phyloP scores from a whole-genome alignment of 2,329 filamentous ascomycete genomes.

The Paracoccidioides brasiliensis region DNA sequence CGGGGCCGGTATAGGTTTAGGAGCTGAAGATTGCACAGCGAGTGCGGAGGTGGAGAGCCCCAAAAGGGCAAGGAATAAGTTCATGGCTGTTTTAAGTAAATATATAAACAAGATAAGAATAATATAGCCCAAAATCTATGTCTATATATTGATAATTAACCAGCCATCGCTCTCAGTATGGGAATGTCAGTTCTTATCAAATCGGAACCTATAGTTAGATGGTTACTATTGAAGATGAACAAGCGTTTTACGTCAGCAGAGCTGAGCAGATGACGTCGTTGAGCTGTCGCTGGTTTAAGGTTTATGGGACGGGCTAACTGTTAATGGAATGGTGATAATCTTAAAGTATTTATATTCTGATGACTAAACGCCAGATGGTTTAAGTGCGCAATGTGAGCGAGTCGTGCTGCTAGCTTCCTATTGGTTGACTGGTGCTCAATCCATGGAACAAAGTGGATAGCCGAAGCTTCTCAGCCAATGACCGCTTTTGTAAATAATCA shows the following conservation, averaged over 20 bases:
- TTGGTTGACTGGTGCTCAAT: no score
- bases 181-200: not conserved
- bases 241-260: no score
- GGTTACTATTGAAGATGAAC: no score
- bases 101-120: not conserved
- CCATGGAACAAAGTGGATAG: no score
- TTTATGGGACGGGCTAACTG: not conserved
- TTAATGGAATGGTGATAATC: not conserved
- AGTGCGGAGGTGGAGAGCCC: conserved; percentile 17
- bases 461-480: no score
- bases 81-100: conserved; percentile 3
- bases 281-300: not conserved
- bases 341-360: not conserved
- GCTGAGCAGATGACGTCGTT: not conserved
- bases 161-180: not conserved
- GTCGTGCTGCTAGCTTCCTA: no score
- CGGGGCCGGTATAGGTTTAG: conserved; percentile 63
- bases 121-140: not conserved
- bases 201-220: no score
- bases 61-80: conserved; percentile 7
- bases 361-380: not conserved
- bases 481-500: not conserved
- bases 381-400: not conserved
- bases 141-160: not conserved
- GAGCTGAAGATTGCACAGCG: conserved; percentile 65